Percentiles rank a stretch among this genome's conserved stretches.
phyloP scores from a whole-genome alignment of 1,284 basidiomycete species.

The Fomitopsis betulina region DNA sequence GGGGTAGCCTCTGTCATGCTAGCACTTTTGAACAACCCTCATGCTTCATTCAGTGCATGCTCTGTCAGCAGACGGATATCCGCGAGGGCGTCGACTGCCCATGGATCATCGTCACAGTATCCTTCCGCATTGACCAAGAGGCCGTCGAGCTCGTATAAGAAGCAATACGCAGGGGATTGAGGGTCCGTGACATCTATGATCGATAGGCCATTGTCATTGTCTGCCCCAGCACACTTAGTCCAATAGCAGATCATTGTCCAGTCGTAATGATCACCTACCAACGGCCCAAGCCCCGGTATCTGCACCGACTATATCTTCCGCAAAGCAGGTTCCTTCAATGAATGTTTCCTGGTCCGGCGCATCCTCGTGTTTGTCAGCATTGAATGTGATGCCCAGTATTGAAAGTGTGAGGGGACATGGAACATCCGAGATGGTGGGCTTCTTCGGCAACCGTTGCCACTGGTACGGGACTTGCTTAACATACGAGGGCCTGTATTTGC shows the following conservation, averaged over 20 bases:
- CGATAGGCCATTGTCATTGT: conserved; percentile 38
- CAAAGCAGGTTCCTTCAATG: too few species aligned
- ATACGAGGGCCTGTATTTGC: conserved; percentile 24
- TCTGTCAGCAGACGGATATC: too few species aligned
- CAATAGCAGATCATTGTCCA: neutral
- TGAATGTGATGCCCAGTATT: conserved; percentile 12
- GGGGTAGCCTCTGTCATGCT: neutral
- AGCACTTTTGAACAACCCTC: too few species aligned
- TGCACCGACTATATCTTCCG: too few species aligned
- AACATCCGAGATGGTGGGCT: conserved; percentile 14
- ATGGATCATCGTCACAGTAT: conserved; percentile 14
- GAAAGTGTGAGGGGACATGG: conserved; percentile 29
- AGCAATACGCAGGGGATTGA: conserved; percentile 21
- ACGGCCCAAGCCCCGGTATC: conserved; percentile 20
- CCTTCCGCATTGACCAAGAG: conserved; percentile 18
- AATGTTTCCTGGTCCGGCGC: too few species aligned
- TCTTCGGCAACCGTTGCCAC: neutral
- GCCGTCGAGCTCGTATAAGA: conserved; percentile 13
- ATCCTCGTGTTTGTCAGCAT: too few species aligned
- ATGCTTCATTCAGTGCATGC: too few species aligned
- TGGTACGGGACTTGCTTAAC: too few species aligned
- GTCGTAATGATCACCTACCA: conserved; percentile 18
- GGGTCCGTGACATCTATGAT: conserved; percentile 38
- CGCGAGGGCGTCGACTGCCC: neutral
- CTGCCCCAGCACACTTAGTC: conserved; percentile 17